Evolutionary conservation across 2,329 filamentous ascomycete species (phyloP).

Genomic region (Phialocephala sp.): DNA sequence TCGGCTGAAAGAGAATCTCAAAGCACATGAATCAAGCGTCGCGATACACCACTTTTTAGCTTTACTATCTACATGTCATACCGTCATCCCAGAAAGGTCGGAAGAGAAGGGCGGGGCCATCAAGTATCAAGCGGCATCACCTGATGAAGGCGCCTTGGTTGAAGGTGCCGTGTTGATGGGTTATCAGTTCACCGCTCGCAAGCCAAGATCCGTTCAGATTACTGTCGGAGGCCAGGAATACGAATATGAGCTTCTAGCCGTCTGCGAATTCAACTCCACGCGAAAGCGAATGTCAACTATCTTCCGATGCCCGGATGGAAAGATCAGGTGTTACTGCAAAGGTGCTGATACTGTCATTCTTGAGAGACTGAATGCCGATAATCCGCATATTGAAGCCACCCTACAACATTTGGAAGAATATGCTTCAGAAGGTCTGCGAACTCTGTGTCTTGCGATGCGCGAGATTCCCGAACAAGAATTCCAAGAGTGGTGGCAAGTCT

Average conservation of each 20-base stretch:
- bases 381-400: constrained; percentile 87
- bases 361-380: constrained; percentile 83
- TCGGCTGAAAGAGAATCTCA: constrained; percentile 63
- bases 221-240: constrained; percentile 72
- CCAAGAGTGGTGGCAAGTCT: constrained; percentile 84
- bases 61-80: constrained; percentile 89
- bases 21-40: constrained; percentile 60
- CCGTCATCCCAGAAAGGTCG: constrained; percentile 89
- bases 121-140: constrained; percentile 97
- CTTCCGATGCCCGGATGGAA: constrained; percentile 94
- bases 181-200: constrained; percentile 89
- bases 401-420: constrained; percentile 98
- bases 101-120: constrained; percentile 80
- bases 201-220: constrained; percentile 87
- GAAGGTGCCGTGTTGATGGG: constrained; percentile 86
- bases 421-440: constrained; percentile 92
- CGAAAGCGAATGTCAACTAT: constrained; percentile 98
- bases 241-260: constrained; percentile 90
- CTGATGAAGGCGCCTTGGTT: constrained; percentile 95
- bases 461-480: constrained; percentile 91
- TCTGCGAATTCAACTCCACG: constrained; percentile 99
- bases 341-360: constrained; percentile 97
- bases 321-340: constrained; percentile 92
- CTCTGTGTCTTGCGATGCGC: constrained; percentile 91
- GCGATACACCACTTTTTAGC: constrained; percentile 84